A percentile compares a stretch with the other conserved stretches of the same genome.
Conservation (phyloP, 208 protist genomes). For the Acanthamoeba quina region DNA sequence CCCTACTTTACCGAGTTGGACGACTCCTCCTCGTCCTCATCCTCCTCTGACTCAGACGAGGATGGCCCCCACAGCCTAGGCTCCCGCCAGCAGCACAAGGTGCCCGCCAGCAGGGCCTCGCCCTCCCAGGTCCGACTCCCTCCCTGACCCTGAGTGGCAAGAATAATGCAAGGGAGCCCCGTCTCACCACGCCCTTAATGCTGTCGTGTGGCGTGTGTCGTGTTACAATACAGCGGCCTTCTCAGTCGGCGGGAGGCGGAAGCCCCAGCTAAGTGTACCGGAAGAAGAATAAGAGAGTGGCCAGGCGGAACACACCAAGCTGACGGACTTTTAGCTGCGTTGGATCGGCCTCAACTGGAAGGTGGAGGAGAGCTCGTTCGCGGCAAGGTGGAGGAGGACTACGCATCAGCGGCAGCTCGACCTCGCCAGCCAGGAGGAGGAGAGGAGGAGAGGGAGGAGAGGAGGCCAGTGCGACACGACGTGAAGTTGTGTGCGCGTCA, state of each 20-base stretch:
- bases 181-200: too few relatives aligned
- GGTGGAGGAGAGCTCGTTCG: constrained; percentile 50
- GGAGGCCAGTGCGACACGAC: too few relatives aligned
- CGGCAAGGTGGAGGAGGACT: constrained; percentile 57
- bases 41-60: background rate
- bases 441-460: background rate
- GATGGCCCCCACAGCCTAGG: background rate
- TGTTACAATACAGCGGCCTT: too few relatives aligned
- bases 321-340: constrained; percentile 90
- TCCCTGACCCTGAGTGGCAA: too few relatives aligned
- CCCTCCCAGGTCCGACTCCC: too few relatives aligned
- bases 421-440: background rate
- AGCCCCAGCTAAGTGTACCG: background rate
- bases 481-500: background rate
- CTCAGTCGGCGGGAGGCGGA: too few relatives aligned
- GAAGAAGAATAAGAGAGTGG: too few relatives aligned
- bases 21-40: background rate
- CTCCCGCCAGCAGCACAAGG: background rate
- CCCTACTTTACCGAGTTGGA: constrained; percentile 52
- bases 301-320: constrained; percentile 88
- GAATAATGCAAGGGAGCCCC: too few relatives aligned
- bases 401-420: constrained; percentile 51
- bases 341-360: constrained; percentile 27
- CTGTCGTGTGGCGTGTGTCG: too few relatives aligned
- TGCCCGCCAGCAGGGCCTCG: too few relatives aligned